Conservation (phyloP, 495 filamentous ascomycete species). For the Tirmania nivea region DNA sequence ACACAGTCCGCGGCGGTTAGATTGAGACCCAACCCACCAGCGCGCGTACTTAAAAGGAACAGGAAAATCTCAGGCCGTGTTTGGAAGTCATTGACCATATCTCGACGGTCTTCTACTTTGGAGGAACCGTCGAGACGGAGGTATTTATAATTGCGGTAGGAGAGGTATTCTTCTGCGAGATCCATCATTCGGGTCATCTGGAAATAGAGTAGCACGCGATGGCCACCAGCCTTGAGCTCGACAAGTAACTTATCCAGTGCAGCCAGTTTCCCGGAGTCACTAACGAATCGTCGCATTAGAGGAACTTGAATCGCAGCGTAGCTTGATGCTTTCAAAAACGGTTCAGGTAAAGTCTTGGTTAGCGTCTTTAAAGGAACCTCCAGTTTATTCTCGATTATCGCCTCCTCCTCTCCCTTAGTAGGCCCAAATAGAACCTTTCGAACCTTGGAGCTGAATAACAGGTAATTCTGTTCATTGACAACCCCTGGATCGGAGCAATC, state of each 20-base stretch:
- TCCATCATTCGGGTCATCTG: constrained; percentile 99
- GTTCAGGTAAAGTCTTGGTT: constrained; percentile 44
- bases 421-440: constrained; percentile 55
- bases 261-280: constrained; percentile 87
- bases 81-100: constrained; percentile 95
- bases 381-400: constrained; percentile 46
- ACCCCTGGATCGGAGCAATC: constrained; percentile 47
- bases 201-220: constrained; percentile 98
- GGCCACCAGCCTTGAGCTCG: constrained; percentile 71
- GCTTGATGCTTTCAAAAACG: constrained; percentile 53
- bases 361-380: constrained; percentile 40
- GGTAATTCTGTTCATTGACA: constrained; percentile 43
- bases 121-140: constrained; percentile 90
- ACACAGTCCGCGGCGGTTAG: constrained; percentile 64
- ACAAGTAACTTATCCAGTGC: constrained; percentile 73
- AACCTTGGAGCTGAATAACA: constrained; percentile 55
- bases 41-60: constrained; percentile 86
- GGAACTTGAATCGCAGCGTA: constrained; percentile 84
- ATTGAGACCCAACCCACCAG: constrained; percentile 95
- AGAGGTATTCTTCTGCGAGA: constrained; percentile 95
- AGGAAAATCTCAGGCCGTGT: constrained; percentile 71
- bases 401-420: constrained; percentile 42
- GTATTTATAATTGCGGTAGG: constrained; percentile 97
- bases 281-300: constrained; percentile 97
- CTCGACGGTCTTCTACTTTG: constrained; percentile 91